Evolutionary conservation across 768 basidiomycete genomes (phyloP).

Genomic region (Erythrobasidium yunnanense): DNA sequence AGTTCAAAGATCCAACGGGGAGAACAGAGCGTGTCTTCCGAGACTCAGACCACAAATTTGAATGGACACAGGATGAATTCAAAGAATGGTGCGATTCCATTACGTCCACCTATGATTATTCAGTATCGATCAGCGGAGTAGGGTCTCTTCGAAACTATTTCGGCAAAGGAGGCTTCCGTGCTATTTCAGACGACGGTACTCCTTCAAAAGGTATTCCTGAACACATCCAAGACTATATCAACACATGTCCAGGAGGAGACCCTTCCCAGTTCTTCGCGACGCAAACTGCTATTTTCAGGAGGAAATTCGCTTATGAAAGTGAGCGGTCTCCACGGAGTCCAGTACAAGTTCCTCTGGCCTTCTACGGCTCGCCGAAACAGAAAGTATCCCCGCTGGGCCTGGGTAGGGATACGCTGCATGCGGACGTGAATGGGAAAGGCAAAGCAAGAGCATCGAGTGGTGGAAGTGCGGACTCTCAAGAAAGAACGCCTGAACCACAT

Average conservation of each 20-base stretch:
- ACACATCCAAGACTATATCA: slow-evolving; percentile 6
- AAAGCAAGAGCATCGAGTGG: not conserved
- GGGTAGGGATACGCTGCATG: not conserved
- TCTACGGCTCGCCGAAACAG: slow-evolving; percentile 24
- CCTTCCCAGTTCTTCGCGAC: slow-evolving; percentile 30
- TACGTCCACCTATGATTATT: slow-evolving; percentile 23
- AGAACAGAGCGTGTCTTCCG: slow-evolving; percentile 66
- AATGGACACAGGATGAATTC: slow-evolving; percentile 75
- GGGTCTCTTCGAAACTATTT: slow-evolving; percentile 31
- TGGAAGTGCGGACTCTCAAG: not conserved
- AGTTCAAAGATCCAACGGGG: slow-evolving; percentile 55
- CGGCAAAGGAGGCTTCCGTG: not conserved
- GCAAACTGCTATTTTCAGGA: slow-evolving; percentile 33
- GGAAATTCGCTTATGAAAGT: slow-evolving; percentile 5
- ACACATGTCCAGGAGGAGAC: not conserved
- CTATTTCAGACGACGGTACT: not conserved
- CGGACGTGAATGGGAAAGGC: not conserved
- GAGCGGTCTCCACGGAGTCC: slow-evolving; percentile 29
- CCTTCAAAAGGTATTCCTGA: not conserved
- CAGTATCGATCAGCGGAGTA: slow-evolving; percentile 27
- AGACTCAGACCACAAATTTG: slow-evolving; percentile 76
- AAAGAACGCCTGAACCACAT: not conserved
- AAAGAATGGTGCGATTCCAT: slow-evolving; percentile 48
- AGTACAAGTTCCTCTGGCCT: slow-evolving; percentile 29
- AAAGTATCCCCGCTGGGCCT: not conserved